Base-by-base conservation (phyloP, 2,329 filamentous ascomycete genomes). In the Aspergillus felis region DNA sequence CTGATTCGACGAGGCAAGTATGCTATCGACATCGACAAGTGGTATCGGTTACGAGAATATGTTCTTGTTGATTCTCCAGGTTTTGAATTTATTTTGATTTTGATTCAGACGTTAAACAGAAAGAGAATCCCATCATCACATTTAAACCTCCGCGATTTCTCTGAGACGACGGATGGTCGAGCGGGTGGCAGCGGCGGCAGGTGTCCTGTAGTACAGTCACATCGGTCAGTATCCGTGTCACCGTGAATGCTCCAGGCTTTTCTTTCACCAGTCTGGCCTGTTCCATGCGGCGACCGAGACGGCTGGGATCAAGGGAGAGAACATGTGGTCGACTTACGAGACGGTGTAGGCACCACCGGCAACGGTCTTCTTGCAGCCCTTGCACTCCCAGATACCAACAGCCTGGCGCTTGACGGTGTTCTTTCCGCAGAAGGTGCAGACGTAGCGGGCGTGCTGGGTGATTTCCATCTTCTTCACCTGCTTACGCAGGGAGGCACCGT, bases 381-480 rank as follows among this genome's bases (percentile, higher is more conserved):
- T 89, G 90, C 94, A 99, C 81, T 93, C 86, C 93, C 93, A 97
- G 86, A 96, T 97, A 74, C 92, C 92, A 72, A 93, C 90, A 65
- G 91, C 87, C 77, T 91, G 84, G 76, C 93, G 88, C 85, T 92
- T 92, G 77, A 96, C 92, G 73, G 88, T 90, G 78, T 87, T 88
- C 89, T 97, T 97, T 77, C 93, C 93, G 87, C 92, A 96, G 90
- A 97, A 99, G 68, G 92, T 93, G 88, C 93, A 97, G 77, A 88
- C 87, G 80, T 97, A 97, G 80, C 89, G 89, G 83, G 92, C 91
- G 86, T 99, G 94, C 82, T 97, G 94, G 75, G 91, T 90, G 80
- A 97, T 90, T 89, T 97, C 94, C 89, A 97, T 96, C 90, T 97
- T 97, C 91, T 97, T 97, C 78, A 94, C 89, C 80, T 92, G 92